Percentiles rank a stretch among this genome's conserved stretches.
Conservation (phyloP, 2,329 filamentous ascomycete genomes). For the Beauveria australis region DNA sequence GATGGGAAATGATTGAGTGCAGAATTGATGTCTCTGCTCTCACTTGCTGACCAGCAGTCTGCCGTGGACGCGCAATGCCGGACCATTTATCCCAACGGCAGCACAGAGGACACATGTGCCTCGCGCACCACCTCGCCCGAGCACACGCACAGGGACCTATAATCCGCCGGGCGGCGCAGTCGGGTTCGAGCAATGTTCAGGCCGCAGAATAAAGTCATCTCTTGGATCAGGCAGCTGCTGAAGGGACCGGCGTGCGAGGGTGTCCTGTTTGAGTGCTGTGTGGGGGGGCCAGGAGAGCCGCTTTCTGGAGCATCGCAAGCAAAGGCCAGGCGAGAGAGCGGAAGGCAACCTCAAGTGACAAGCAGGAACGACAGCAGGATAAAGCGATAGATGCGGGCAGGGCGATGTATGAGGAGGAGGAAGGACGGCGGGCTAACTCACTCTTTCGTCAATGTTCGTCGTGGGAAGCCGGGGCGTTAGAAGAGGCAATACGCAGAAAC, state of each 20-base stretch:
- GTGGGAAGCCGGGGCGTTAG: not conserved
- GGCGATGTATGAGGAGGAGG: not conserved
- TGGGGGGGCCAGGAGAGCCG: constrained; percentile 6
- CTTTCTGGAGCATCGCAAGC: constrained; percentile 5
- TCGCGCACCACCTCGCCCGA: not conserved
- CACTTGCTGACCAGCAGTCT: not conserved
- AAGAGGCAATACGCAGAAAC: not conserved
- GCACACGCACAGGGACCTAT: not conserved
- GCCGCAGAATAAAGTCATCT: not conserved
- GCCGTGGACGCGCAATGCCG: not conserved
- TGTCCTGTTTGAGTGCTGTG: constrained; percentile 2
- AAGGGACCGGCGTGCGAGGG: not conserved
- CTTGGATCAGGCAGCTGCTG: not conserved
- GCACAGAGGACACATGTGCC: constrained; percentile 10
- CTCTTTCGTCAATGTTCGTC: constrained; percentile 5
- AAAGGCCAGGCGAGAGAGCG: not conserved
- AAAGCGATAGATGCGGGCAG: not conserved
- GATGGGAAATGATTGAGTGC: not conserved
- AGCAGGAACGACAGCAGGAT: not conserved
- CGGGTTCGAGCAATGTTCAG: not conserved
- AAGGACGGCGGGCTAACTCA: constrained; percentile 8
- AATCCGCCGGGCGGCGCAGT: not conserved
- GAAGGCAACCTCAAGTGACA: not conserved
- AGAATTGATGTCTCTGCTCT: not conserved
- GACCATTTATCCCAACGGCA: constrained; percentile 2